Conservation (phyloP, 2,329 filamentous ascomycete genomes). For the Cercospora beticola region DNA sequence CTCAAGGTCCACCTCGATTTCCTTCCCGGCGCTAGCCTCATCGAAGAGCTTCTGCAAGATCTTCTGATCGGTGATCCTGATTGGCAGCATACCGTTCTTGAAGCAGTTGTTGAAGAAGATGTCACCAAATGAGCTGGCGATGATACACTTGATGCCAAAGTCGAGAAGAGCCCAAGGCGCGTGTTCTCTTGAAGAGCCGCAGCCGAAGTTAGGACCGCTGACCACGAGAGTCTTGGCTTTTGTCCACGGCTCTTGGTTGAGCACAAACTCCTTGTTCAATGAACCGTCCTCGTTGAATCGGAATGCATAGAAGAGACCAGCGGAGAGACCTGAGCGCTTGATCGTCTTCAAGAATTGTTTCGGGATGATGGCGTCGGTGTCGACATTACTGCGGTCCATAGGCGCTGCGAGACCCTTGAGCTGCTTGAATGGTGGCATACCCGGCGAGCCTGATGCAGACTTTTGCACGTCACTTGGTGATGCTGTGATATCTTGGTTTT, state of each 20-base stretch:
- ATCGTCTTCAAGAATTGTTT: constrained; percentile 99
- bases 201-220: constrained; percentile 92
- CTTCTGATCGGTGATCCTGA: constrained; percentile 67
- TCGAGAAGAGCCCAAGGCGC: constrained; percentile 96
- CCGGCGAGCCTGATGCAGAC: constrained; percentile 54
- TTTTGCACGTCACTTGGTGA: constrained; percentile 53
- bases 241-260: constrained; percentile 87
- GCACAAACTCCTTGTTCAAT: constrained; percentile 77
- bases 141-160: constrained; percentile 92
- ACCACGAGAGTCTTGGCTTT: constrained; percentile 84
- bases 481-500: constrained; percentile 48
- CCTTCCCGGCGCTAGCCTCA: constrained; percentile 75
- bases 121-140: constrained; percentile 82
- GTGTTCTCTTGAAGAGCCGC: constrained; percentile 88
- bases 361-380: constrained; percentile 99
- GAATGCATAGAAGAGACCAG: constrained; percentile 81
- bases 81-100: constrained; percentile 98
- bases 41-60: constrained; percentile 69
- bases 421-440: constrained; percentile 79
- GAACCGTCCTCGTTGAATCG: constrained; percentile 68
- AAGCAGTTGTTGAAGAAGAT: constrained; percentile 99
- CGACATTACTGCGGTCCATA: constrained; percentile 83
- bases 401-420: constrained; percentile 86
- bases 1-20: constrained; percentile 85
- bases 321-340: constrained; percentile 90